phyloP scores from a whole-genome alignment of 2,329 filamentous ascomycete species.

The Cladosporium oxysporum region DNA sequence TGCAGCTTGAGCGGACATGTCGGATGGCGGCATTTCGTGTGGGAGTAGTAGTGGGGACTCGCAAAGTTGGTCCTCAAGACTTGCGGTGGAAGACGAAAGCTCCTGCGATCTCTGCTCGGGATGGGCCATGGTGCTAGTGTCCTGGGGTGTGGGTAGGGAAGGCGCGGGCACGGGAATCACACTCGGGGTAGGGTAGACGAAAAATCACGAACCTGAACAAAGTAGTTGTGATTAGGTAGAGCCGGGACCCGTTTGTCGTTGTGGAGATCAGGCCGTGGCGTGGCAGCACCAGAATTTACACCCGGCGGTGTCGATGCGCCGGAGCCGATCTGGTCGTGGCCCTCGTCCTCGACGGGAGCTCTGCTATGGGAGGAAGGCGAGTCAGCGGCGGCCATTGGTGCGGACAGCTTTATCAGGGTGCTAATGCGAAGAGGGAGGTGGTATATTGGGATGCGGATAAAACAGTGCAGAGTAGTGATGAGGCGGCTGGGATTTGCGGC shows the following conservation, averaged over 20 bases:
- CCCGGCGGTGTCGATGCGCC: constrained; percentile 79
- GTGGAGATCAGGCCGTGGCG: constrained; percentile 81
- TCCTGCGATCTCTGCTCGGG: constrained; percentile 18
- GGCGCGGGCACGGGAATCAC: constrained; percentile 9
- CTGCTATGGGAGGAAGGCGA: constrained; percentile 41
- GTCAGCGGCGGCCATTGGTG: constrained; percentile 37
- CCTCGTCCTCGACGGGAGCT: constrained; percentile 64
- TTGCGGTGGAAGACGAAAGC: constrained; percentile 14
- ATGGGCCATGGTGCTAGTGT: constrained; percentile 23
- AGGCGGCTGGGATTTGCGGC: constrained; percentile 30
- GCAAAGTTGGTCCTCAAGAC: constrained; percentile 22
- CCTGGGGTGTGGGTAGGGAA: constrained; percentile 15
- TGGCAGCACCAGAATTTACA: constrained; percentile 67
- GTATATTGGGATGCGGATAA: constrained; percentile 9
- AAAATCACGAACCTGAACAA: constrained; percentile 97
- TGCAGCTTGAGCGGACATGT: constrained; percentile 26
- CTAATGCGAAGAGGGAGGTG: constrained; percentile 25
- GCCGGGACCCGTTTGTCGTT: constrained; percentile 93
- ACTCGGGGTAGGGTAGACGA: neutral
- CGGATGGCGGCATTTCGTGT: constrained; percentile 36
- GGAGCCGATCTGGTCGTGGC: constrained; percentile 74
- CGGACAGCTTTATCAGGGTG: neutral
- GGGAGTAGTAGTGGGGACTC: constrained; percentile 39
- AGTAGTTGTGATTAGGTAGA: constrained; percentile 84
- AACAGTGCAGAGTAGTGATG: constrained; percentile 23